Evolutionary conservation across 1,139 yeast genomes (phyloP).

Genomic region (Hemisphaericaspora lyxosophila): DNA sequence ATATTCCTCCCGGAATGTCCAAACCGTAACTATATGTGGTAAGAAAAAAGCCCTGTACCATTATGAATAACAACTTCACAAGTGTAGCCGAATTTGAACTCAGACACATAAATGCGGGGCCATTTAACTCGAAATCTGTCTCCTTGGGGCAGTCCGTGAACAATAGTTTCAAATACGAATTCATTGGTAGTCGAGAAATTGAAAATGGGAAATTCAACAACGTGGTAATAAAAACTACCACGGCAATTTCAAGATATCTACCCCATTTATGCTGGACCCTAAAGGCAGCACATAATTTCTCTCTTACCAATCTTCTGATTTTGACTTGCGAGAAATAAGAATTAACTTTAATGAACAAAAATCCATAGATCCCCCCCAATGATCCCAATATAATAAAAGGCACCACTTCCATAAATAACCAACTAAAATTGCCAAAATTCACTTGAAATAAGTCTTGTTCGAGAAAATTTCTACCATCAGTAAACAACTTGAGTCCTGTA

Average conservation of each 20-base stretch:
- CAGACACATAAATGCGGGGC: constrained; percentile 37
- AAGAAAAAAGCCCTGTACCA: constrained; percentile 54
- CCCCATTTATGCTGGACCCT: constrained; percentile 16
- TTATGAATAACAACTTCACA: constrained; percentile 44
- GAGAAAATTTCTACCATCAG: constrained; percentile 50
- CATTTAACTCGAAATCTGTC: constrained; percentile 21
- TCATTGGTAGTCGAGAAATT: constrained; percentile 55
- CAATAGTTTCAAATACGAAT: constrained; percentile 54
- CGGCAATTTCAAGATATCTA: constrained; percentile 46
- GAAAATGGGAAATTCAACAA: constrained; percentile 55
- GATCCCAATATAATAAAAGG: constrained; percentile 70
- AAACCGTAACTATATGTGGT: constrained; percentile 67
- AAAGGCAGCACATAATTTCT: constrained; percentile 17
- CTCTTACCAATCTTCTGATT: constrained; percentile 22
- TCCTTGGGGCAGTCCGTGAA: constrained; percentile 60
- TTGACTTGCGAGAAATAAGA: constrained; percentile 23
- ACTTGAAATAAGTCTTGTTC: constrained; percentile 65
- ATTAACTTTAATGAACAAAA: constrained; percentile 51
- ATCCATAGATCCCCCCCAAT: constrained; percentile 69
- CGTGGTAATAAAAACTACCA: constrained; percentile 51
- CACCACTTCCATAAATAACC: constrained; percentile 67
- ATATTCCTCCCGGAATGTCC: constrained; percentile 70
- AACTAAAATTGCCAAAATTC: constrained; percentile 63
- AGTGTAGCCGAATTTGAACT: constrained; percentile 26
- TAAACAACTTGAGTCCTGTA: constrained; percentile 57